These are phyloP conservation scores for Sutorius eximius DNA, from an alignment of 1,284 basidiomycete genomes.

Conservation along the genomic window DNA sequence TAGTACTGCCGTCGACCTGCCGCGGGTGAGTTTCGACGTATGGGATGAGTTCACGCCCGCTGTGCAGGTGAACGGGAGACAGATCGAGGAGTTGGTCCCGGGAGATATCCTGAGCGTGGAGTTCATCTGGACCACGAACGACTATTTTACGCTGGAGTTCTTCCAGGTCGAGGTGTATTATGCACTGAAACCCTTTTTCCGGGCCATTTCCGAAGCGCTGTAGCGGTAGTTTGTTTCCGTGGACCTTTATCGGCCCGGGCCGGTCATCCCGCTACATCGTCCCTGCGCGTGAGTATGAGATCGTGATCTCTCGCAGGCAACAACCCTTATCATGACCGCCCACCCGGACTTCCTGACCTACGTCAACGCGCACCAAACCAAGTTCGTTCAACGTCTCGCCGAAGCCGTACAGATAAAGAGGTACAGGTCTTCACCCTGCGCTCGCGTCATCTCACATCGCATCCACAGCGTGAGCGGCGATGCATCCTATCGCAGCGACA, in stretches of 20 bases:
- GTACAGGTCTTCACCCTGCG: constrained; percentile 38
- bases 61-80: background rate
- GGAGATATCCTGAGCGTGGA: background rate
- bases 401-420: constrained; percentile 90
- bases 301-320: background rate
- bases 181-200: background rate
- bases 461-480: constrained; percentile 63
- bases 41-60: background rate
- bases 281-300: background rate
- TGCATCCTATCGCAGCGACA: constrained; percentile 67
- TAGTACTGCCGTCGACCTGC: background rate
- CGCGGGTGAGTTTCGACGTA: background rate
- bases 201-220: background rate
- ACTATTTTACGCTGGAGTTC: background rate
- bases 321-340: constrained; percentile 32
- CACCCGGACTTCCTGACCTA: constrained; percentile 54
- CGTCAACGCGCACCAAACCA: constrained; percentile 70
- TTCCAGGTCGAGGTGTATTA: background rate
- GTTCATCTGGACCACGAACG: accelerated
- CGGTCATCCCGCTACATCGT: no score
- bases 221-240: background rate
- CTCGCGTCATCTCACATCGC: background rate
- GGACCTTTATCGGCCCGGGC: no score
- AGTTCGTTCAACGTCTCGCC: constrained; percentile 76
- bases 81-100: background rate